Conservation (phyloP, 2,329 filamentous ascomycete genomes). For the Ophiostoma sp. region DNA sequence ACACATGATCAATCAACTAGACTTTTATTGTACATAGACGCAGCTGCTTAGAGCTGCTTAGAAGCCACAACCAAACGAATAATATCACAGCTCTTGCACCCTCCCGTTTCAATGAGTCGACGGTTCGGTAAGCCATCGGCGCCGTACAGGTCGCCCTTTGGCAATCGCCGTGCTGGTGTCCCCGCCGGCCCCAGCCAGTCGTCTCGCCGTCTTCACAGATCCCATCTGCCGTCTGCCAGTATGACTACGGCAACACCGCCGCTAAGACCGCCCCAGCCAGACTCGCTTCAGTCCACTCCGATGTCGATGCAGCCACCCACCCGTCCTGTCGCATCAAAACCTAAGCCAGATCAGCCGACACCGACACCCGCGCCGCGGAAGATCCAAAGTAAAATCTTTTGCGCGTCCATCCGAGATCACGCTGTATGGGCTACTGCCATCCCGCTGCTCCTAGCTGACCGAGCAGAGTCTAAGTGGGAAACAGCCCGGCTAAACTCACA, state of each 20-base stretch:
- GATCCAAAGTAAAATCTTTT: slow-evolving; percentile 30
- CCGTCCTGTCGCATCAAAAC: neutral
- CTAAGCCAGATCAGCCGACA: neutral
- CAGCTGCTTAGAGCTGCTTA: neutral
- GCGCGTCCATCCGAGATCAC: slow-evolving; percentile 37
- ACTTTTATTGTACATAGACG: slow-evolving; percentile 9
- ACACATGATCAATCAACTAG: neutral
- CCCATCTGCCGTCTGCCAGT: neutral
- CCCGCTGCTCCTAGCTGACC: slow-evolving; percentile 31
- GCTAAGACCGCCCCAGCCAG: neutral
- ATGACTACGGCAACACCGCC: neutral
- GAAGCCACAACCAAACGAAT: neutral
- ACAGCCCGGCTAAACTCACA: slow-evolving; percentile 33
- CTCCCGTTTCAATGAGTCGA: neutral
- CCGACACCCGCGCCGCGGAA: neutral
- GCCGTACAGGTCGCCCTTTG: neutral
- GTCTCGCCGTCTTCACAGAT: neutral
- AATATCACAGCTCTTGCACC: neutral
- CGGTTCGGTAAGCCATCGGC: neutral
- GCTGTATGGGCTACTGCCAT: slow-evolving; percentile 35
- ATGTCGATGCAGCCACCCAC: neutral
- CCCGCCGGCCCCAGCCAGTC: neutral
- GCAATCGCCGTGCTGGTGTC: neutral
- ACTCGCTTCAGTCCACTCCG: neutral
- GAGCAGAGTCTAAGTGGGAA: slow-evolving; percentile 28